Evolutionary conservation across 805 yeast genomes (phyloP), one percentile per base, ranked within the genome.

Genomic region (Teunomyces cretensis): DNA sequence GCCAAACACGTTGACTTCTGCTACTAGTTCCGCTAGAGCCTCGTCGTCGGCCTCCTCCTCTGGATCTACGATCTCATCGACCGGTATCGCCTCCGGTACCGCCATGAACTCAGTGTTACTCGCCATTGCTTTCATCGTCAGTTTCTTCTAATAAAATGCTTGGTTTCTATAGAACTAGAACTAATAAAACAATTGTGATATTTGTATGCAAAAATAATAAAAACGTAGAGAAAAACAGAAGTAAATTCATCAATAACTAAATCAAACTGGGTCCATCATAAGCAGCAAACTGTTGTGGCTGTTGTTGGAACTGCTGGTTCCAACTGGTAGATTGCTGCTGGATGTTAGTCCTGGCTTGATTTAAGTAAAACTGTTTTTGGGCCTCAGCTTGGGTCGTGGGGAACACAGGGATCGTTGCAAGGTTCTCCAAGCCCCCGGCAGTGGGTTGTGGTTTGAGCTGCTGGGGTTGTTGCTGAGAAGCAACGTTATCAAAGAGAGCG

Each of bases 391-490:
- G 79, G 7, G 87, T 81, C 53, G 82, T 81, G 0, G 88, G 88
- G 54, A 84, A 86, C 7, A 83, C 86, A 2, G 89, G 79, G 3
- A 78, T 66, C 0, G 90, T 84, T 8, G 84, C 84, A 36, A 84
- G 61, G 41, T 69, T 68, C 57, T 86, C 91, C 48, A 83, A 72
- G 0, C 91, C 92, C 3, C 91, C 92, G 28, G 88, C 86, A 1
- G 89, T 84, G 2, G 80, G 76, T 55, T 80, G 85, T 12, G 73
- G 67, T 54, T 70, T 65, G 52, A 76, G 45, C 41, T 64, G 48
- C 50, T 61, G 56, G 44, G 51, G 63, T 24, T 53, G 56, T 26
- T 49, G 49, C 45, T 53, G 45, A 6, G 54, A 37, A 9, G 50
- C 56, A 16, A 53, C 66, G 12, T 49, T 39, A 41, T 60, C 50